Base-by-base conservation (phyloP, 106 monocot genomes). In the Chionographis japonica region DNA sequence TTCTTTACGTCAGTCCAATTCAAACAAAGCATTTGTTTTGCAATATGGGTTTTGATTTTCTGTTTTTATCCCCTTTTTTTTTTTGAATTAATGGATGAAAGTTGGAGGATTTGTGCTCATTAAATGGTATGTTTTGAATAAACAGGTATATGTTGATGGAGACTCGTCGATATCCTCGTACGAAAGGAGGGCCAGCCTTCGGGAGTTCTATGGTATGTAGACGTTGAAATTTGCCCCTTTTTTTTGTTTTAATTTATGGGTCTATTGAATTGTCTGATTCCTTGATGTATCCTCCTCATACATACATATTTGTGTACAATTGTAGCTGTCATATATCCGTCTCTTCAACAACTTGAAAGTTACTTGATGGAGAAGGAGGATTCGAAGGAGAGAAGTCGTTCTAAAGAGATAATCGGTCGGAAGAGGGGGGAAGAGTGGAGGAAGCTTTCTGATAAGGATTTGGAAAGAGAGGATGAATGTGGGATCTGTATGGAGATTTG, bases 301-400 rank as follows among this genome's bases (percentile, higher is more conserved):
- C 3, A 64, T 64, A 9, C 50, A 43, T 38, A 4, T 53, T 54
- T 73, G 9, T 62, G 41, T 37, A 57, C 64, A 63, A 64, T 63
- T 79, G n/a, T 63, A 85, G 85, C 75, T 68, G 72, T 86, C 15
- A 82, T 86, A 63, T 86, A 75, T 53, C 86, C 86, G 53, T 79
- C 82, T 49, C 64, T 86, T 12, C 78, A 86, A 57, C 86, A 82
- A 62, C 78, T 86, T 16, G 82, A 86, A 60, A 68, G 72, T 51
- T 73, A 35, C 72, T 70, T 76, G 65, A 61, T 38, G 2, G 68
- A 75, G 50, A 72, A 62, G 36, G 69, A 82, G 36, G 63, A 63
- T 16, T 2, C 58, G 35, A 71, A 85, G 51, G 85, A 72, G 37
- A 69, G 67, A 56, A 57, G 7, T 14, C 68, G 59, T 52, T 54